Evolutionary conservation across 306 rosid species (phyloP).

Genomic region (Pterocarpus macrocarpus): DNA sequence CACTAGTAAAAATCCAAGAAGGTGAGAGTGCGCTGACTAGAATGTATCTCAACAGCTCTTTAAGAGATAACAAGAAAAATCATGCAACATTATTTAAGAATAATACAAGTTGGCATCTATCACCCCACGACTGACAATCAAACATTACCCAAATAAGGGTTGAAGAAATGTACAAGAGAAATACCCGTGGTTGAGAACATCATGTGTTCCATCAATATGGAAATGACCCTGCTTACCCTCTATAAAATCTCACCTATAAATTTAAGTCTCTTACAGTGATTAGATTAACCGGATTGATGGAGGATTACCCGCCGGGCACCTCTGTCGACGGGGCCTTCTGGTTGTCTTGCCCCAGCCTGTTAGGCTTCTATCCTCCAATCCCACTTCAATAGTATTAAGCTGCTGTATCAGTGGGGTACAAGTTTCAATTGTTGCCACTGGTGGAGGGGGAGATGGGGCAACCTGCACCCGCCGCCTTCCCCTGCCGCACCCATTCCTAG

Average conservation of each 20-base stretch:
- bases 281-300: slow-evolving; percentile 69
- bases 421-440: slow-evolving; percentile 50
- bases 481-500: slow-evolving; percentile 83
- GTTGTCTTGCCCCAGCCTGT: slow-evolving; percentile 98
- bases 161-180: slow-evolving; percentile 75
- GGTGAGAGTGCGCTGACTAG: slow-evolving; percentile 35
- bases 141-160: slow-evolving; percentile 68
- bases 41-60: slow-evolving; percentile 53
- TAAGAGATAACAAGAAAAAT: slow-evolving; percentile 63
- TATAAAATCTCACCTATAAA: slow-evolving; percentile 64
- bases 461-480: slow-evolving; percentile 78
- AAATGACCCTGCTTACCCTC: slow-evolving; percentile 67
- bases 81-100: slow-evolving; percentile 77
- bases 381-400: slow-evolving; percentile 67
- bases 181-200: slow-evolving; percentile 54
- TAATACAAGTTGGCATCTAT: slow-evolving; percentile 72
- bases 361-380: slow-evolving; percentile 87
- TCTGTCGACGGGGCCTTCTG: slow-evolving; percentile 90
- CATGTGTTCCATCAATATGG: slow-evolving; percentile 54
- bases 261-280: slow-evolving; percentile 57
- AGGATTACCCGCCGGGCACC: slow-evolving; percentile 81
- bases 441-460: slow-evolving; percentile 69
- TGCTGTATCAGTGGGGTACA: slow-evolving; percentile 67
- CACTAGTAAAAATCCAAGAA: slow-evolving; percentile 6
- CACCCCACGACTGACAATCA: slow-evolving; percentile 68